Evolutionary conservation across 2,329 filamentous ascomycete species (phyloP).

Genomic region (Zymoseptoria passerinii): DNA sequence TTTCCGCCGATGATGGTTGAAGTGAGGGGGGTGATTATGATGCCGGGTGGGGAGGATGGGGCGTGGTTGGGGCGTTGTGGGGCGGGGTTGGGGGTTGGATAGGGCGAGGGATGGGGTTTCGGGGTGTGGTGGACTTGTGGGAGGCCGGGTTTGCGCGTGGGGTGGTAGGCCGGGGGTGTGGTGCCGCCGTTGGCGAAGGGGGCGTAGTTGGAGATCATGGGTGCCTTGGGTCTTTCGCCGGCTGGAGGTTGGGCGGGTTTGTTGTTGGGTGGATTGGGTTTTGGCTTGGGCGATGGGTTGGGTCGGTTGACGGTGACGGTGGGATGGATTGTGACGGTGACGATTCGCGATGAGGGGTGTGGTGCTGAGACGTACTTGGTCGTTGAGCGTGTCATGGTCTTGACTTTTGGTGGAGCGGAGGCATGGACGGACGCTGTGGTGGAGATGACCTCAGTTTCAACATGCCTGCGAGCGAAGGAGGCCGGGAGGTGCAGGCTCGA

Average conservation of each 20-base stretch:
- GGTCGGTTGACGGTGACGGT: no score
- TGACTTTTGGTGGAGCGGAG: background rate
- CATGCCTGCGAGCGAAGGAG: background rate
- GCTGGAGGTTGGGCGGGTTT: background rate
- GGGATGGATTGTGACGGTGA: background rate
- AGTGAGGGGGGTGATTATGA: background rate
- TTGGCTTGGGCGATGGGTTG: background rate
- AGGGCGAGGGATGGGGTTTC: no score
- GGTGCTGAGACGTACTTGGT: background rate
- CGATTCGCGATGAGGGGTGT: no score
- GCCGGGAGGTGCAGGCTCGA: no score
- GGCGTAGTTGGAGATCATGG: background rate
- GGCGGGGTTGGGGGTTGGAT: no score
- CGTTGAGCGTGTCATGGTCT: background rate
- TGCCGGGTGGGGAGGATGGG: background rate
- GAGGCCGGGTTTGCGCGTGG: background rate
- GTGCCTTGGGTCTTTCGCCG: background rate
- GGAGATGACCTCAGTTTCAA: background rate
- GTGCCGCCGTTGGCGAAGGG: background rate
- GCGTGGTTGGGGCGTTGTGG: background rate
- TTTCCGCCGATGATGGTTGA: background rate
- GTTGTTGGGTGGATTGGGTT: background rate
- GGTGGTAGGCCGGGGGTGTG: background rate
- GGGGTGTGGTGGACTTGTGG: background rate
- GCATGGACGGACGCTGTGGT: background rate